Evolutionary conservation across 2,329 filamentous ascomycete species (phyloP), one percentile per base, ranked within the genome.

Genomic region (Colletotrichum liaoningense): DNA sequence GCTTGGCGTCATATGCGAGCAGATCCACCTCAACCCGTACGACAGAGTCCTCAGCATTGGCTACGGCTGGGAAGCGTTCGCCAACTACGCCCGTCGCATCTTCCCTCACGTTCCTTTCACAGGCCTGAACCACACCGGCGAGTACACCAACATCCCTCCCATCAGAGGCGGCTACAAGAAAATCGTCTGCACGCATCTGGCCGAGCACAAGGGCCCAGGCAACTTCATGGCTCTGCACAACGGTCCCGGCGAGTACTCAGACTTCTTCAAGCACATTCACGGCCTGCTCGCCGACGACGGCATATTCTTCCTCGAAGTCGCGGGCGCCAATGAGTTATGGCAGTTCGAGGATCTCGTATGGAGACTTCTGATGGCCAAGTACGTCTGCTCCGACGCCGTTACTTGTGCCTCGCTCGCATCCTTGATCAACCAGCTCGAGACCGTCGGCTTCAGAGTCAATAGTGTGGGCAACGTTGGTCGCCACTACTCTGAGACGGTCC

Each of bases 51-150:
- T 97, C 67, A 95, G 97, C 80, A 95, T 97, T 79, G 95, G 95
- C 79, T 97, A 94, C 81, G 95, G 95, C 79, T 97, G 95, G 95
- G 95, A 95, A 79, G 97, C 95, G 19, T 91, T 97, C 67, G 92
- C 94, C 80, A 94, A 93, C 79, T 97, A 94, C 79, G 95, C 95
- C 78, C 94, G 92, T 75, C 91, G 92, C 81, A 93, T 95, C 22
- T 56, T 49, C 19, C 42, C 19, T 4, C 4, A 49, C 19, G 19
- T 49, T 7, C 19, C 42, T 1, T 49, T 22, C 42, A 49, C 42
- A 11, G 19, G 42, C 8, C 19, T 49, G 19, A 49, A 19, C 19
- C 19, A 49, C 6, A n/a, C 19, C 42, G 19, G 7, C 42, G 42
- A 49, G 42, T 49, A 49, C 19, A n/a, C 8, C 42, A 49, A 22